Evolutionary conservation across 176 grass and related monocot species (phyloP), one percentile per base, ranked within the genome.

Genomic region (Hordeum marinum): DNA sequence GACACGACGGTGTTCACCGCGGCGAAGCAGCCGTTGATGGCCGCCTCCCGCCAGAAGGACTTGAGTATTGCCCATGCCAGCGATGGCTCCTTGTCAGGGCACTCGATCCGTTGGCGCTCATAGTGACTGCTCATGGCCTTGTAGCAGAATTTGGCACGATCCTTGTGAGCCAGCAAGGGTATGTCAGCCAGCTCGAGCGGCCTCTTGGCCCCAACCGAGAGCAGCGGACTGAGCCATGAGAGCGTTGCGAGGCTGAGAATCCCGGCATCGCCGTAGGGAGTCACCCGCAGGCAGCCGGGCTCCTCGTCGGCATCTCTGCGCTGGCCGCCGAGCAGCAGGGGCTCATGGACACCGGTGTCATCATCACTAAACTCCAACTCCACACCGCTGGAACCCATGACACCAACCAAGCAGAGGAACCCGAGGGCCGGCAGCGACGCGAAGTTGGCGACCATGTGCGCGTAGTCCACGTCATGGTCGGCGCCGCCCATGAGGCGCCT

Each of bases 101-200:
- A 40, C 11, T 96, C 91, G 2, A 89, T 20, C 76, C 91, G 82
- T 76, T 90, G 75, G 68, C 85, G 89, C 77, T 99, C 93, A 76
- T 81, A 96, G 66, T 92, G 87, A 43, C 70, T 69, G 81, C 87
- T 99, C 88, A 96, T 84, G 3, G 46, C 86, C 85, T 96, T 99
- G 3, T 96, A 99, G 52, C 91, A 96, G 35, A 85, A 86, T 58
- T 99, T 99, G 3, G 96, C 82, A 20, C 96, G 91, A 57, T 99
- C 96, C 50, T 91, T 90, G 69, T 86, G 90, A 23, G 93, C 84
- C 25, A 99, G 70, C 74, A 94, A 75, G 45, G 96, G 96, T 89
- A 99, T 87, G 75, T 99, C 96, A 25, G 83, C 54, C 65, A 99
- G 21, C 81, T 99, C 96, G 24, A 99, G 90, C 1, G 96, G 93